Evolutionary conservation across 2,329 filamentous ascomycete genomes (phyloP).

Genomic region (Colletotrichum noveboracense): DNA sequence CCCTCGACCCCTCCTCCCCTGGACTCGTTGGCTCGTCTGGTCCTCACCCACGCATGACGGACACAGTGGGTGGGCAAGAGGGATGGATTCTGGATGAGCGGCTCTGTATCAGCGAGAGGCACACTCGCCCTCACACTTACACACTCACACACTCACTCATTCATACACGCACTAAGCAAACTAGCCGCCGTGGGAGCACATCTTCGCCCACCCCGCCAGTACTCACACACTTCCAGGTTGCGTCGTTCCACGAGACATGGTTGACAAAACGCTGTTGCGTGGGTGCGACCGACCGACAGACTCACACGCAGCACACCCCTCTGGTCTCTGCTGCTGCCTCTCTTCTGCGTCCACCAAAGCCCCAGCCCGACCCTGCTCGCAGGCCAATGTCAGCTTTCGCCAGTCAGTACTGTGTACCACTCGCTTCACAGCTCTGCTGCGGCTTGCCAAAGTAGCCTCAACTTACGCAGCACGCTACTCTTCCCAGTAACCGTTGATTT

Average conservation of each 20-base stretch:
- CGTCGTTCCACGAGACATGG: background rate
- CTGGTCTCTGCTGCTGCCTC: background rate
- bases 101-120: background rate
- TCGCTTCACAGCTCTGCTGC: background rate
- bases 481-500: background rate
- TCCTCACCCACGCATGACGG: background rate
- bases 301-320: background rate
- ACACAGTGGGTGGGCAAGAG: background rate
- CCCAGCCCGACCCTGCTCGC: background rate
- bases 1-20: background rate
- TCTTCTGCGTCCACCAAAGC: background rate
- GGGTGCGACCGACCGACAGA: background rate
- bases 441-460: background rate
- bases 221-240: background rate
- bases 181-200: conserved; percentile 5
- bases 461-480: background rate
- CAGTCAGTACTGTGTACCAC: background rate
- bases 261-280: conserved; percentile 7
- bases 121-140: background rate
- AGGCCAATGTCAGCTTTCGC: background rate
- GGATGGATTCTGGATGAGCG: background rate
- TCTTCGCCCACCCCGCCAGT: background rate
- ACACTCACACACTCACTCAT: background rate
- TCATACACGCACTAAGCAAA: background rate
- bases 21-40: background rate